Evolutionary conservation across 2,329 filamentous ascomycete species (phyloP).

Genomic region (Cladophialophora yegresii): DNA sequence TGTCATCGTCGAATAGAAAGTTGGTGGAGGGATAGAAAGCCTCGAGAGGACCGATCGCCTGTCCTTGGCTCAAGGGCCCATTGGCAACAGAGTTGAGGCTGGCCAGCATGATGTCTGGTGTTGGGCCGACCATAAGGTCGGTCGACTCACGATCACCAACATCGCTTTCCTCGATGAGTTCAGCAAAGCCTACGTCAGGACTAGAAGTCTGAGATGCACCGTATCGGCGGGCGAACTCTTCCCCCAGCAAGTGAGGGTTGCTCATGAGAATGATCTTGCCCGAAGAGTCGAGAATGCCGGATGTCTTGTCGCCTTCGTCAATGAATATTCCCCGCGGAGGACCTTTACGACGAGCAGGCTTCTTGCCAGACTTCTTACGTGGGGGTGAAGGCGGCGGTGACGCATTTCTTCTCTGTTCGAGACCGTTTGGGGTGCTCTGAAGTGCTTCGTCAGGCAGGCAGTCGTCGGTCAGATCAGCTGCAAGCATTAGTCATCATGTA

Average conservation of each 20-base stretch:
- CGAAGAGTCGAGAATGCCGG: slow-evolving; percentile 51
- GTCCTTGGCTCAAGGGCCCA: slow-evolving; percentile 50
- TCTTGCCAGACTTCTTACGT: slow-evolving; percentile 39
- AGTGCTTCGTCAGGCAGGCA: slow-evolving; percentile 53
- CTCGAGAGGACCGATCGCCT: slow-evolving; percentile 71
- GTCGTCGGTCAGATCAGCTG: slow-evolving; percentile 35
- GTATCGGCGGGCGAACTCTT: slow-evolving; percentile 46
- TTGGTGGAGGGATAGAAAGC: slow-evolving; percentile 70
- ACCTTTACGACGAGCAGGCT: slow-evolving; percentile 48
- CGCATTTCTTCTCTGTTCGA: slow-evolving; percentile 16
- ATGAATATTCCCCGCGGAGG: slow-evolving; percentile 53
- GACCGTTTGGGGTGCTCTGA: slow-evolving; percentile 59
- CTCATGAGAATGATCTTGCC: slow-evolving; percentile 53
- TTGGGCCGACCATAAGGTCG: slow-evolving; percentile 43
- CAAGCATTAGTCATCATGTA: slow-evolving; percentile 29
- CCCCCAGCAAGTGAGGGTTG: slow-evolving; percentile 42
- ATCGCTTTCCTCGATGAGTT: slow-evolving; percentile 47
- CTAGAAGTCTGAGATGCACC: slow-evolving; percentile 34
- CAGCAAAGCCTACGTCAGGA: slow-evolving; percentile 34
- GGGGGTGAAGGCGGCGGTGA: slow-evolving; percentile 21
- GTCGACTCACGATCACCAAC: slow-evolving; percentile 40
- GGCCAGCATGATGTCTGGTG: slow-evolving; percentile 76
- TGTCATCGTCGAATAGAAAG: slow-evolving; percentile 42
- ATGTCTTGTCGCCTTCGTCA: slow-evolving; percentile 52
- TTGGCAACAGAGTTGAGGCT: slow-evolving; percentile 60